Evolutionary conservation across 352 stramenopile species (phyloP).

Genomic region (Pythium plurisporium): DNA sequence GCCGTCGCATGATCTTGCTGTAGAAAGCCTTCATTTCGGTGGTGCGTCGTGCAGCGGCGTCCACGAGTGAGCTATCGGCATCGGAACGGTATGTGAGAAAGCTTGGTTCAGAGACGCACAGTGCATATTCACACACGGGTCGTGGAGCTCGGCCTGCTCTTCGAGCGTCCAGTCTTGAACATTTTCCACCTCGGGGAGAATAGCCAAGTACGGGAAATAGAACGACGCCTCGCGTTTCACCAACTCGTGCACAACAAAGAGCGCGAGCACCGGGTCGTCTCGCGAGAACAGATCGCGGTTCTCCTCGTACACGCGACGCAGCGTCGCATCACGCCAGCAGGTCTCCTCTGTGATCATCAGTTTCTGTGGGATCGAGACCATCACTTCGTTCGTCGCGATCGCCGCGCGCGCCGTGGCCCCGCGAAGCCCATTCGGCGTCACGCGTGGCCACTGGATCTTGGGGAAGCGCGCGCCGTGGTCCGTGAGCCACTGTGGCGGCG

Average conservation of each 20-base stretch:
- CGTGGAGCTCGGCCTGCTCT: slow-evolving; percentile 68
- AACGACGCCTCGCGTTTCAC: slow-evolving; percentile 60
- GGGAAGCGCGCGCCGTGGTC: slow-evolving; percentile 68
- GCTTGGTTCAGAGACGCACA: not conserved
- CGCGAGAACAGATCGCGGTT: slow-evolving; percentile 66
- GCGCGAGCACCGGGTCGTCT: slow-evolving; percentile 76
- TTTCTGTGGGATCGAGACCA: slow-evolving; percentile 54
- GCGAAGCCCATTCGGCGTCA: slow-evolving; percentile 47
- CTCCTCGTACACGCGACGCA: slow-evolving; percentile 39
- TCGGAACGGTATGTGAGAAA: not conserved
- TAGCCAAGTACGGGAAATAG: slow-evolving; percentile 83
- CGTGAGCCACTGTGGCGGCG: slow-evolving; percentile 68
- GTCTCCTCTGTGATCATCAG: slow-evolving; percentile 75
- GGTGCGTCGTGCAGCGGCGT: slow-evolving; percentile 41
- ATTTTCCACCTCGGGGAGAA: slow-evolving; percentile 74
- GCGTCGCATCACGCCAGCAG: slow-evolving; percentile 47
- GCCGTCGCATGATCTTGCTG: slow-evolving; percentile 37
- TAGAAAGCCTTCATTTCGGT: slow-evolving; percentile 60
- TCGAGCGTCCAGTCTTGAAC: slow-evolving; percentile 77
- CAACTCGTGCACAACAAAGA: slow-evolving; percentile 84
- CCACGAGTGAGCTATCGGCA: slow-evolving; percentile 32
- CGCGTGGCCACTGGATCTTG: slow-evolving; percentile 71
- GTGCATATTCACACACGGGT: slow-evolving; percentile 28
- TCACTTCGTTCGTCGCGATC: slow-evolving; percentile 59
- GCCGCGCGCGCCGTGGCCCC: slow-evolving; percentile 42